These are phyloP conservation scores for Pistacia atlantica DNA, from an alignment of 345 rosid species.

Conservation along the genomic window DNA sequence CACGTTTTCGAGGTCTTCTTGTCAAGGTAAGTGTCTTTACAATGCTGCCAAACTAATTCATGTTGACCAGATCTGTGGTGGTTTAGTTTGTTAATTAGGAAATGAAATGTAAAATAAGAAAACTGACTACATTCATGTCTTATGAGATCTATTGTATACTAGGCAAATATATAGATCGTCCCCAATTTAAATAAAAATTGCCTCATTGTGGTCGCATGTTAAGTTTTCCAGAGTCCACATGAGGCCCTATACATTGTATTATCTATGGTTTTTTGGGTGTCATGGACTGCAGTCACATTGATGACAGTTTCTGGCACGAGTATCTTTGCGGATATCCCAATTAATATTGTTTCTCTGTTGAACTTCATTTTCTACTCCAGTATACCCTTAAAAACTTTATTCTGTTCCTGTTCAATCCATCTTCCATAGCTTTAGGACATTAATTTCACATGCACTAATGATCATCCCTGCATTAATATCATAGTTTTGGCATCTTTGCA, in stretches of 20 bases:
- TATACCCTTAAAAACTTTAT: neutral
- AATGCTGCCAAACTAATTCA: neutral
- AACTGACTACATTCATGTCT: neutral
- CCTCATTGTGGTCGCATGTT: neutral
- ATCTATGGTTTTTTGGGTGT: neutral
- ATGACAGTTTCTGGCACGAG: neutral
- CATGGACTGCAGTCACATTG: neutral
- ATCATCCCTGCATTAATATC: neutral
- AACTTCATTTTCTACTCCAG: neutral
- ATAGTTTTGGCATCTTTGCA: neutral
- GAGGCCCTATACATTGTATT: neutral
- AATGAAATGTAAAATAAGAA: neutral
- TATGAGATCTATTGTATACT: neutral
- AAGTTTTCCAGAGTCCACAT: neutral
- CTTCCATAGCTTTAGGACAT: neutral
- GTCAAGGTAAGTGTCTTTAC: conserved; percentile 39
- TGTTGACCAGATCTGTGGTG: neutral
- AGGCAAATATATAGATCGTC: neutral
- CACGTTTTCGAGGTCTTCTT: conserved; percentile 55
- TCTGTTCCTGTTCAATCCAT: neutral
- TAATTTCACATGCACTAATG: neutral
- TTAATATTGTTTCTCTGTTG: neutral
- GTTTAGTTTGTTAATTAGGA: neutral
- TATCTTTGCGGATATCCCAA: neutral
- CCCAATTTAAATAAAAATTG: neutral